Base-by-base conservation (phyloP, 768 basidiomycete species). In the Gautieria morchelliformis region DNA sequence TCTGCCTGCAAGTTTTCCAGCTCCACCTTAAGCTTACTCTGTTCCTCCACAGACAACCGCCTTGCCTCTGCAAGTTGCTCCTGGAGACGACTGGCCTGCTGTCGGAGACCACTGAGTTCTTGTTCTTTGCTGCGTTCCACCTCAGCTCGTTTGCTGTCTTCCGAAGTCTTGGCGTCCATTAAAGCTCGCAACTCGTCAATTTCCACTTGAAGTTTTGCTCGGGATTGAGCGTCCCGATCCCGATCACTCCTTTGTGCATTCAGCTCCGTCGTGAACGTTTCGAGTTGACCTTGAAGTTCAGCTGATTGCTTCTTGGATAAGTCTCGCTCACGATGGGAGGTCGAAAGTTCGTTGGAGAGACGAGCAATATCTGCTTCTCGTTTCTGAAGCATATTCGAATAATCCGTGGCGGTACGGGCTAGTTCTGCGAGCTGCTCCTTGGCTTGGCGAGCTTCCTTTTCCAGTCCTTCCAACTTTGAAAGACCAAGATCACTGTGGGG, bases 91-190 rank as follows among this genome's bases (percentile, higher is more conserved):
- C 67, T 65, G 20, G 80, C 78, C 63, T 91, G 84, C 10, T 66
- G 65, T 20, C 93, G 84, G 6, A 99, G 75, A 32, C 83, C 77
- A 0, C 71, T 68, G 11, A 97, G 81, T 69, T 99, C 95, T 46
- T 81, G 76, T 62, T 97, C 93, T 64, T 85, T 90, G 70, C 87
- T 87, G 69, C 84, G 85, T 67, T 93, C 90, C 0, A 84, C 91
- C 66, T 96, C 89, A 35, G 78, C 79, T 17, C 89, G 81, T 32
- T 85, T 84, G 9, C 81, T 86, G 64, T 93, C 93, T 68, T 97
- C 93, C 24, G 83, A 85, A 0, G 85, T 80, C 68, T 93, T 96
- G 1, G 89, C 87, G 47, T 85, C 84, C 73, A 96, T 80, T 14
- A 89, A 72, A n/a, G 80, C 73, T 7, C 93, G 85, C 8, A 98